These are phyloP conservation scores for Coelastrella sp. DNA, from an alignment of 139 green algal genomes.

Conservation along the genomic window DNA sequence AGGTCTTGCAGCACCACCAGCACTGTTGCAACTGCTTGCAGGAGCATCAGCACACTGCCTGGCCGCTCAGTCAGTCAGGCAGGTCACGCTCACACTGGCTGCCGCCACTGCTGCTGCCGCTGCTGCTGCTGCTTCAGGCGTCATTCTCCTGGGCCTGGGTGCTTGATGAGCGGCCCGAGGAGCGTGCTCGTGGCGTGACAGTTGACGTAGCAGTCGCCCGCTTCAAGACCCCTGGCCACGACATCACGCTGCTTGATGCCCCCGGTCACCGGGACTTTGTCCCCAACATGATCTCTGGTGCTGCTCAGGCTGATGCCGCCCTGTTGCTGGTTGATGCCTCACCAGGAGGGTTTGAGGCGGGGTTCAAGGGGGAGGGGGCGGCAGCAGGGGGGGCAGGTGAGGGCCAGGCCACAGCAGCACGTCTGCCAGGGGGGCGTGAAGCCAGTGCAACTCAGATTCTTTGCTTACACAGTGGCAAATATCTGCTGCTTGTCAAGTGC, in stretches of 20 bases:
- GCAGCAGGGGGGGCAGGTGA: constrained; percentile 9
- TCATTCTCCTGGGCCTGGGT: constrained; percentile 98
- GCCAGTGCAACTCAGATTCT: not conserved
- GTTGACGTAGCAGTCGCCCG: constrained; percentile 90
- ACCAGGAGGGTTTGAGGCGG: constrained; percentile 92
- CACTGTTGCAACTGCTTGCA: no score
- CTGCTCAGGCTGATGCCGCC: constrained; percentile 89
- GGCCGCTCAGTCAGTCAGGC: not conserved
- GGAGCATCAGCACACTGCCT: not conserved
- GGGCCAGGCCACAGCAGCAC: not conserved
- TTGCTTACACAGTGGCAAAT: no score
- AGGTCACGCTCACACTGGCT: not conserved
- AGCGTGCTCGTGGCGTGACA: constrained; percentile 93
- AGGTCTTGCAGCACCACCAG: no score
- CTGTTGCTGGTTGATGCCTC: constrained; percentile 96
- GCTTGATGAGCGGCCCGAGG: constrained; percentile 94
- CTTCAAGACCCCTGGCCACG: constrained; percentile 55
- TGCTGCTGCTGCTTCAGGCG: constrained; percentile 48
- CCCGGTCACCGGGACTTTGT: constrained; percentile 98
- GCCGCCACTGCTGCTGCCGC: not conserved
- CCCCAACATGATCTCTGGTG: constrained; percentile 95
- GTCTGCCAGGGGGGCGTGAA: not conserved
- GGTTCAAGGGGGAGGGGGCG: constrained; percentile 70
- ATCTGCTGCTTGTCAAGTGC: no score
- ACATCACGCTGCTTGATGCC: constrained; percentile 93